Conservation (phyloP, 257 asterid species). For the Lycium barbarum region DNA sequence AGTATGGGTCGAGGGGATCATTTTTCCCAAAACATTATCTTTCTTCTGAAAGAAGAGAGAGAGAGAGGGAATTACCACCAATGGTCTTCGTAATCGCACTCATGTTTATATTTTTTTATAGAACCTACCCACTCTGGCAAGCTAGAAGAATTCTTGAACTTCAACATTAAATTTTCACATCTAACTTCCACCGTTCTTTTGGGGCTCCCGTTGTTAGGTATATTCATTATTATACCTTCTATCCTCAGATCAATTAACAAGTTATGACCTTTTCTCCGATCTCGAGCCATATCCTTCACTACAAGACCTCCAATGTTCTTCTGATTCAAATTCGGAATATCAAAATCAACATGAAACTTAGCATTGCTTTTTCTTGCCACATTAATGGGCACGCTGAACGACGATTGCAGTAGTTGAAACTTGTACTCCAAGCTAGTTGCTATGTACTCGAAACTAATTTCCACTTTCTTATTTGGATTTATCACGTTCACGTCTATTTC, state of each 20-base stretch:
- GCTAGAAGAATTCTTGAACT: slow-evolving; percentile 17
- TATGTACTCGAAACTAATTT: slow-evolving; percentile 22
- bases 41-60: not conserved
- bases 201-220: accelerated
- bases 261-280: not conserved
- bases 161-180: slow-evolving; percentile 27
- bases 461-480: slow-evolving; percentile 32
- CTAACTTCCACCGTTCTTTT: not conserved
- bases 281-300: slow-evolving; percentile 35
- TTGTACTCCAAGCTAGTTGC: slow-evolving; percentile 33
- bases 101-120: not conserved
- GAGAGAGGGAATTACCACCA: not conserved
- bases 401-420: not conserved
- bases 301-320: not conserved
- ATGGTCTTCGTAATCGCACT: not conserved
- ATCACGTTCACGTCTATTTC: slow-evolving; percentile 3
- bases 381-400: slow-evolving; percentile 16
- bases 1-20: not conserved
- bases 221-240: not conserved
- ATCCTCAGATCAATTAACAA: slow-evolving; percentile 30
- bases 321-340: not conserved
- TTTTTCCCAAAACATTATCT: not conserved
- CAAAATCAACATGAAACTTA: not conserved
- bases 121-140: not conserved
- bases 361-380: not conserved